Evolutionary conservation across 179 eudicot genomes (phyloP), one percentile per base, ranked within the genome.

Genomic region (Silene vulgaris): DNA sequence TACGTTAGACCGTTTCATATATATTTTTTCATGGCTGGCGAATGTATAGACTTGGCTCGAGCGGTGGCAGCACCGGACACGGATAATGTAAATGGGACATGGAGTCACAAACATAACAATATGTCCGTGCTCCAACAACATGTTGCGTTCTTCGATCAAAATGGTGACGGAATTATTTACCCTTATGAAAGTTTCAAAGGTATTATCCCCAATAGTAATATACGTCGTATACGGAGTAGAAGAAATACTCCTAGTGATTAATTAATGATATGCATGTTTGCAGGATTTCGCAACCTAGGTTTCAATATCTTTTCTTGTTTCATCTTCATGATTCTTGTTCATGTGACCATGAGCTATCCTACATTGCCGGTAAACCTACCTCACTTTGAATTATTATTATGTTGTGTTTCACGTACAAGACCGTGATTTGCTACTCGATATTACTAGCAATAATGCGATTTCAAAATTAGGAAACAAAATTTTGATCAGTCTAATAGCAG

Each of bases 121-220:
- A 83, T 85, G 88, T 83, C 87, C 2, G 91, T 88, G 32, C 71
- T 89, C 37, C 93, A 89, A 74, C 91, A 89, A 69, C 93, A 89
- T 48, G 84, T 75, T 0, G 86, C 93, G 66, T 89, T 89, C 77
- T 89, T 89, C 32, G 90, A 88, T 77, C 87, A 66, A 63, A 80
- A 89, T 67, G 82, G 77, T 21, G 89, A 88, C 56, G 90, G 89
- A 16, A 86, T 89, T 72, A 80, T 88, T 72, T 88, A 86, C 71
- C 94, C 91, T 5, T 63, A 73, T 68, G 93, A 88, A 71, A 86
- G 90, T 11, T 89, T 68, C 56, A 81, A 68, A 79, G 91, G 93
- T 82, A 79, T 5, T 0, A 37, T 5, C 1, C 45, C 1, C 9
- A 8, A 37, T 37, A 37, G 8, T 37, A 37, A 37, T 37, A 37